Evolutionary conservation across 495 filamentous ascomycete genomes (phyloP), one percentile per base, ranked within the genome.

Genomic region (Penicillium coprophilum): DNA sequence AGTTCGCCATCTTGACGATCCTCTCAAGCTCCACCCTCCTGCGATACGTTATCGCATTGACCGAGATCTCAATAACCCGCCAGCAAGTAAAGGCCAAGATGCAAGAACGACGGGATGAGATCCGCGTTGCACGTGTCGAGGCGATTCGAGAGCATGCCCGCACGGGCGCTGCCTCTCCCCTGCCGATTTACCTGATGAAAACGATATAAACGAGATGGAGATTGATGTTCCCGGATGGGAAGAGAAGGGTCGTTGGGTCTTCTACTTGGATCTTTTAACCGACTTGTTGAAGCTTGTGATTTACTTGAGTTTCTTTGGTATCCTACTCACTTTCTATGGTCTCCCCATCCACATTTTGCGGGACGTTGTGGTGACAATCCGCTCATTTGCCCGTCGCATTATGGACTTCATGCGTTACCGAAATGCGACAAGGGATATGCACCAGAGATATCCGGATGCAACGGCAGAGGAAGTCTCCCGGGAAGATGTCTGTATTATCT

Each of bases 401-500:
- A 80, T 84, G 61, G 92, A 95, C 64, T 92, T 96, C 64, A 68
- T 96, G 49, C 82, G 88, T 41, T 98, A 97, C 64, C 84, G 92
- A 28, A 87, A 90, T 60, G 94, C 95, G 10, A 88, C 94, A 0
- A 80, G 85, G 47, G 88, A 97, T 64, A 97, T 98, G 93, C 89
- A 92, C 64, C 82, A 85, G 44, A 82, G 88, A 62, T 97, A 97
- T 66, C 88, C 91, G 23, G 95, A 98, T 70, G 94, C 94, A 13
- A 96, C 89, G 6, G 77, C 82, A 7, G 92, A 96, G 56, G 94
- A 98, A 56, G 80, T 97, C 19, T 76, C 75, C 19, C 80, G 89
- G 46, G 93, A 96, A 63, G 88, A 96, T 61, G 93, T 93, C 12
- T 98, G 94, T 66, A 98, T 98, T 66, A 96, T 98, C 54, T 98